phyloP scores from a whole-genome alignment of 2,329 filamentous ascomycete species.

The Arthrinium puccinioides region DNA sequence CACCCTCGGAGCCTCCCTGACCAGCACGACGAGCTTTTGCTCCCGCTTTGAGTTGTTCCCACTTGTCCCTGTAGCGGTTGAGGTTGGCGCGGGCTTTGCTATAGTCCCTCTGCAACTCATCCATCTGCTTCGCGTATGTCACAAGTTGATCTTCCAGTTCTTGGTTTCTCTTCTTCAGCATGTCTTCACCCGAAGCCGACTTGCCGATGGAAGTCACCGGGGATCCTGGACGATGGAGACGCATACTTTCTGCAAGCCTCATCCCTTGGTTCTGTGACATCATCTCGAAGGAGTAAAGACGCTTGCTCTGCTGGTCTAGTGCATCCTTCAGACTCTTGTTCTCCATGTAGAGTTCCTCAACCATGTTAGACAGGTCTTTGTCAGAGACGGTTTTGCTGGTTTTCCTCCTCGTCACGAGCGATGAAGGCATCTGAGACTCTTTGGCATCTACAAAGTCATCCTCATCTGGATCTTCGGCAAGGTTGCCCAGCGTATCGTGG shows the following conservation, averaged over 20 bases:
- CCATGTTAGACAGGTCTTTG: constrained; percentile 52
- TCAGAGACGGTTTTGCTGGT: constrained; percentile 33
- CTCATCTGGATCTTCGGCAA: constrained; percentile 56
- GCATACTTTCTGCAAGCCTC: constrained; percentile 76
- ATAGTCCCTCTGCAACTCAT: constrained; percentile 58
- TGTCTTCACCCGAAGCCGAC: constrained; percentile 33
- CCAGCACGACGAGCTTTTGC: constrained; percentile 44
- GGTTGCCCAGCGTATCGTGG: constrained; percentile 25
- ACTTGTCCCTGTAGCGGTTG: constrained; percentile 52
- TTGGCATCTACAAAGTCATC: constrained; percentile 88
- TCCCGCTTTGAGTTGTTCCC: constrained; percentile 54
- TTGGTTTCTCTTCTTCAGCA: constrained; percentile 41
- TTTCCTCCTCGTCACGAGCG: constrained; percentile 32
- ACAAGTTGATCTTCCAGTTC: constrained; percentile 64
- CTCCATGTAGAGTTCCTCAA: constrained; percentile 84
- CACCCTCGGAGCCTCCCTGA: constrained; percentile 7
- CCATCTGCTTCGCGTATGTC: constrained; percentile 50
- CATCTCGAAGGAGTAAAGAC: constrained; percentile 89
- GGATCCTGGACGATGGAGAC: constrained; percentile 52
- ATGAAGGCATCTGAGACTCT: constrained; percentile 49
- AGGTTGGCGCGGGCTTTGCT: constrained; percentile 48
- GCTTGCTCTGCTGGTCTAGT: constrained; percentile 77
- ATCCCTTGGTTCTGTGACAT: constrained; percentile 82
- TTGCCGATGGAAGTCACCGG: constrained; percentile 27
- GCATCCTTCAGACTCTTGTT: constrained; percentile 80